A percentile compares a stretch with the other conserved stretches of the same genome.
Conservation (phyloP, 257 asterid species). For the Fraxinus americana region DNA sequence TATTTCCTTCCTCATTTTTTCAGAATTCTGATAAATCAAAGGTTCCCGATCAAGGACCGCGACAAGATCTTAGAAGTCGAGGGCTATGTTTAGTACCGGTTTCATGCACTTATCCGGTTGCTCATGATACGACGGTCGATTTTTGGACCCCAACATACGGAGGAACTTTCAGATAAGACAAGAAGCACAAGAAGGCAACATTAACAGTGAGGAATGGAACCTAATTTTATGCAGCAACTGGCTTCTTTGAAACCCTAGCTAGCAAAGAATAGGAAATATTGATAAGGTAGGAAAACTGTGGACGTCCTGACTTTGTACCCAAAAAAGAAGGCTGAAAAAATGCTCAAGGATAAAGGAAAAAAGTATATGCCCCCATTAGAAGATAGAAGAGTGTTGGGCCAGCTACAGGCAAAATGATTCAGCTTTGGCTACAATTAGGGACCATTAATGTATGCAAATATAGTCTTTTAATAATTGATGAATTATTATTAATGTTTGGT, state of each 20-base stretch:
- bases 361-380: slow-evolving; percentile 29
- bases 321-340: too few species aligned
- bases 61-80: slow-evolving; percentile 82
- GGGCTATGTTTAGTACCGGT: slow-evolving; percentile 89
- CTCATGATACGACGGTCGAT: slow-evolving; percentile 76
- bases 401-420: slow-evolving; percentile 46
- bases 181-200: too few species aligned
- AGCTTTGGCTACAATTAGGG: slow-evolving; percentile 40
- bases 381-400: slow-evolving; percentile 26
- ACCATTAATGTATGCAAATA: slow-evolving; percentile 32
- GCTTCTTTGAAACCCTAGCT: slow-evolving; percentile 27
- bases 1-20: neutral
- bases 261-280: slow-evolving; percentile 19
- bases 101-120: slow-evolving; percentile 81
- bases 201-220: too few species aligned
- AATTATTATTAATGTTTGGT: slow-evolving; percentile 47
- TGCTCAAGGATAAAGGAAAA: slow-evolving; percentile 24
- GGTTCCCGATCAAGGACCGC: slow-evolving; percentile 49
- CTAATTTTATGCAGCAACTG: neutral
- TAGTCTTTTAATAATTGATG: slow-evolving; percentile 59
- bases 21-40: slow-evolving; percentile 61
- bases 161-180: slow-evolving; percentile 57
- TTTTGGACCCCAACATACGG: slow-evolving; percentile 91
- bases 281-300: slow-evolving; percentile 10
- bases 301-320: slow-evolving; percentile 7